Evolutionary conservation across 1,139 yeast genomes (phyloP), one percentile per base, ranked within the genome.

Genomic region (Debaryomycetaceae sp.): DNA sequence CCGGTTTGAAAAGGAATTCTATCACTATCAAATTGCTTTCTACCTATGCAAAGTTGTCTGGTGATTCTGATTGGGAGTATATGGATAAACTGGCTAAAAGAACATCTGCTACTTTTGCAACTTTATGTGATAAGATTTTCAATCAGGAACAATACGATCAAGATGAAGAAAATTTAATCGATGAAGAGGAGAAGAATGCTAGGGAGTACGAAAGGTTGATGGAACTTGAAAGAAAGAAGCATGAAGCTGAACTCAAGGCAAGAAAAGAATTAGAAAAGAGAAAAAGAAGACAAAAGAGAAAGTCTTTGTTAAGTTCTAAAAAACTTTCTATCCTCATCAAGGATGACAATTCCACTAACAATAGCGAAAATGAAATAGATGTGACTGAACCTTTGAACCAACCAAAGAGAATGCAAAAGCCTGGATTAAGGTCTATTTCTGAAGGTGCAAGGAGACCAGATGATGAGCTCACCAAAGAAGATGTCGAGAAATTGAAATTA

Each of bases 61-160:
- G 79, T 41, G 87, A 82, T 45, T 71, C 77, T 36, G 85, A 80
- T 44, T 79, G 87, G 81, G 85, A 81, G 52, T 78, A 78, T 50
- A 77, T 83, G 65, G 87, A 83, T 50, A 80, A 78, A 51, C 87
- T 81, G 58, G 81, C 88, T 14, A 83, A 79, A 62, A 73, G 92
- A 61, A 82, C 89, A 2, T 80, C 87, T 30, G 82, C 87, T 9
- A 85, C 86, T 42, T 84, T 84, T 66, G 92, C 89, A 8, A 75
- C 84, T 4, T 67, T 84, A 36, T 83, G 88, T 68, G 91, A 84
- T 61, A 81, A 79, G 58, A 79, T 84, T 44, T 84, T 84, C 63
- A 83, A 79, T 48, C 76, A 73, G 50, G 77, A 73, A 50, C 67
- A 62, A 3, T 79, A 79, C 54, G 79, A 79, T 48, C 75, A 74